Conservation (phyloP, 2,329 filamentous ascomycete species). For the Aspergillus fructus region DNA sequence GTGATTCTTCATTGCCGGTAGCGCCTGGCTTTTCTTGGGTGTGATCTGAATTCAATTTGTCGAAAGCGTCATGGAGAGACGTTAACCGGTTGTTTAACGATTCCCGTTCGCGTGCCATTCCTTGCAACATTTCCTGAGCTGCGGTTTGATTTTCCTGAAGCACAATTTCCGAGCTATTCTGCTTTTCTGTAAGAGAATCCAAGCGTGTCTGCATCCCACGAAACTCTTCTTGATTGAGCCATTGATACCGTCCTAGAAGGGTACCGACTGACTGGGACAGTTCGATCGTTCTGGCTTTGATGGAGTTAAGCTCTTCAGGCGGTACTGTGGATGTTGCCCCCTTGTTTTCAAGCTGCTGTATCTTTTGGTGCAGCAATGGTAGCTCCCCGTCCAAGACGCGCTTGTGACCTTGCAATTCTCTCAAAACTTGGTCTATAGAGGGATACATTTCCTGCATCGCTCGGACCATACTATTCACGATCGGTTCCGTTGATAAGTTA, state of each 20-base stretch:
- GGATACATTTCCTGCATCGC: conserved; percentile 39
- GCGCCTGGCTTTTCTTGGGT: conserved; percentile 1
- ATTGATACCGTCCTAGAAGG: conserved; percentile 5
- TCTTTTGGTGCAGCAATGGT: background rate
- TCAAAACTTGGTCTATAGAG: conserved; percentile 22
- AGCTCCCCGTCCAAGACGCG: conserved; percentile 14
- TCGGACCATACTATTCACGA: conserved; percentile 35
- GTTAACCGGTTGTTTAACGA: background rate
- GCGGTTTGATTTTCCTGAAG: conserved; percentile 1
- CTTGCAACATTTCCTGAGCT: background rate
- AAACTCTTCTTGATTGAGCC: conserved; percentile 12
- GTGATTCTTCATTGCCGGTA: background rate
- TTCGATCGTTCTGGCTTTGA: conserved; percentile 1
- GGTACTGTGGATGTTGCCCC: background rate
- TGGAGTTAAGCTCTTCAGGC: conserved; percentile 5
- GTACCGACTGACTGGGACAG: conserved; percentile 6
- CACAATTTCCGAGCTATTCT: conserved; percentile 2
- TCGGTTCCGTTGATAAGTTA: conserved; percentile 44
- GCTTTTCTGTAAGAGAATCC: conserved; percentile 5
- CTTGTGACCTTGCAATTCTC: conserved; percentile 22
- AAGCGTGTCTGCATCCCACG: conserved; percentile 5
- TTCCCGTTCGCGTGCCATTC: background rate
- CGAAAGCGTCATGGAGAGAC: conserved; percentile 5
- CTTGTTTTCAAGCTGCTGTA: conserved; percentile 11
- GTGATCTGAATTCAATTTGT: conserved; percentile 11